Percentiles rank a stretch among this genome's conserved stretches.
Evolutionary conservation across 768 basidiomycete species (phyloP).

Genomic region (Neoboletus magnificus): DNA sequence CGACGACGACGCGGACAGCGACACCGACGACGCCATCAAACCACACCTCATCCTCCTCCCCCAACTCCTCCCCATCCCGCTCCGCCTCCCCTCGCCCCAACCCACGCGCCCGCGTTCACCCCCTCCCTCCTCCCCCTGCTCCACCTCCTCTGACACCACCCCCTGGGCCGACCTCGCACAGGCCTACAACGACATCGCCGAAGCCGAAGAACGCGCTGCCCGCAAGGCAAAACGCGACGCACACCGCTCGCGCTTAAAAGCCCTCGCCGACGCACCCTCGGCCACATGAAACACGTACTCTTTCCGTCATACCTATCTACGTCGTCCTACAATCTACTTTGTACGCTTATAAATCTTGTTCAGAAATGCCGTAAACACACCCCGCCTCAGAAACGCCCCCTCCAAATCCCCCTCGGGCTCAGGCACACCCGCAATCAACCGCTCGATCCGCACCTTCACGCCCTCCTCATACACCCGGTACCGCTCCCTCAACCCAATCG

Average conservation of each 20-base stretch:
- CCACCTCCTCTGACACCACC: neutral
- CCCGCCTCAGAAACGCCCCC: constrained; percentile 47
- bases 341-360: constrained; percentile 76
- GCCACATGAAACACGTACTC: too few relatives aligned
- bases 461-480: constrained; percentile 81
- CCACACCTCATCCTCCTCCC: constrained; percentile 3
- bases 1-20: neutral
- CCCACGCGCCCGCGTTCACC: neutral
- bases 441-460: constrained; percentile 61
- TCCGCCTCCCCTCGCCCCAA: neutral
- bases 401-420: constrained; percentile 46
- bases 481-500: constrained; percentile 55
- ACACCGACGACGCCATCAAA: neutral
- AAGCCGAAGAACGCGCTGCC: constrained; percentile 2
- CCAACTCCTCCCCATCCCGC: neutral
- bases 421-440: constrained; percentile 69
- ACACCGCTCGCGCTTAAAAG: constrained; percentile 7
- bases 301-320: too few relatives aligned
- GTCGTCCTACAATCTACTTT: too few relatives aligned
- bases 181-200: neutral
- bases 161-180: neutral
- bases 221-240: constrained; percentile 12
- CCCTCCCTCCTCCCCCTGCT: neutral
- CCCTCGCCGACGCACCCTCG: constrained; percentile 1
- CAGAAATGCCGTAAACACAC: constrained; percentile 83